phyloP scores from a whole-genome alignment of 495 filamentous ascomycete species.

The Aspergillus steynii region DNA sequence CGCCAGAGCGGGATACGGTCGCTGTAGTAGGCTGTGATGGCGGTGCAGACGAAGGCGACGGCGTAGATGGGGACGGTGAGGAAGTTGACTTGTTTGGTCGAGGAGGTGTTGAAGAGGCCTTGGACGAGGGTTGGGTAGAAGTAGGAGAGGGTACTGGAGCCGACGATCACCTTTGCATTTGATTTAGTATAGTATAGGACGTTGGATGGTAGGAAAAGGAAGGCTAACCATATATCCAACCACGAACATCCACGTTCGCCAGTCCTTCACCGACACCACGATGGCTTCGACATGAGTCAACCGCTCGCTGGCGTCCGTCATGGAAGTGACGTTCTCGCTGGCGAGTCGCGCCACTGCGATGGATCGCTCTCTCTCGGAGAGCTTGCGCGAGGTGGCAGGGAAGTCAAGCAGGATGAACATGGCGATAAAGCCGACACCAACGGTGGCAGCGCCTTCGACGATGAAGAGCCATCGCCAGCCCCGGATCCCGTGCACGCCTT shows the following conservation, averaged over 20 bases:
- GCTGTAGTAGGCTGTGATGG: constrained; percentile 31
- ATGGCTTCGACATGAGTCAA: constrained; percentile 19
- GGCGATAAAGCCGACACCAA: constrained; percentile 25
- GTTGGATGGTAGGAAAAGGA: neutral
- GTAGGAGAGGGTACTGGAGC: constrained; percentile 47
- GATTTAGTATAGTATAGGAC: neutral
- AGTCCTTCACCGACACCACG: constrained; percentile 15
- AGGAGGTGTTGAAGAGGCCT: constrained; percentile 44
- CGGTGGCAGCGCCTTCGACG: constrained; percentile 63
- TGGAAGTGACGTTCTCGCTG: constrained; percentile 19
- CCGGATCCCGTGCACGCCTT: constrained; percentile 52
- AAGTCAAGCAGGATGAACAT: constrained; percentile 34
- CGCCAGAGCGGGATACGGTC: constrained; percentile 33
- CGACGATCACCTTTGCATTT: constrained; percentile 29
- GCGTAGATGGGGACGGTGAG: constrained; percentile 42
- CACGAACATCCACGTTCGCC: constrained; percentile 30
- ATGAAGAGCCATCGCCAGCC: constrained; percentile 74
- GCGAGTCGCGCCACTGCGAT: constrained; percentile 27
- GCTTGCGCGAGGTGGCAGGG: constrained; percentile 25
- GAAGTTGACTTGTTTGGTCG: constrained; percentile 38
- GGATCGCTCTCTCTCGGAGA: constrained; percentile 24
- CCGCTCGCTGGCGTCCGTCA: constrained; percentile 19
- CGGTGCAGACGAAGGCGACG: constrained; percentile 42
- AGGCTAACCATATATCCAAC: constrained; percentile 32
- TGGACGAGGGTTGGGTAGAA: constrained; percentile 54